phyloP scores from a whole-genome alignment of 495 filamentous ascomycete genomes.

The Astrothelium subdiscretum region DNA sequence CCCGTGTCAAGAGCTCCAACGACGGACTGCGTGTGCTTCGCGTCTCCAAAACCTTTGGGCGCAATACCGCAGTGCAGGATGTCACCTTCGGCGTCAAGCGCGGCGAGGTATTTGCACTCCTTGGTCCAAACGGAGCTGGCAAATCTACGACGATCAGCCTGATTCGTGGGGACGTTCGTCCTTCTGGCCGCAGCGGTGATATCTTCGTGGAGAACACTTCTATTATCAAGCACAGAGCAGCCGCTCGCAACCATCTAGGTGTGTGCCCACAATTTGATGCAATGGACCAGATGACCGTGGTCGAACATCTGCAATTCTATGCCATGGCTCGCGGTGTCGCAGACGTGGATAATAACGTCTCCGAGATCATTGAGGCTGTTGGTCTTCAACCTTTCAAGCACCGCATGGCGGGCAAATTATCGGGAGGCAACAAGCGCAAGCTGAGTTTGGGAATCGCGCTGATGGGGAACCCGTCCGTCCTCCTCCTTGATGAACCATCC shows the following conservation, averaged over 20 bases:
- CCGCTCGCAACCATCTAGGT: constrained; percentile 59
- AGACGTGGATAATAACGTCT: constrained; percentile 51
- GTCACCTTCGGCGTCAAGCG: constrained; percentile 67
- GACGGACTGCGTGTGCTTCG: constrained; percentile 66
- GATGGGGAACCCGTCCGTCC: constrained; percentile 61
- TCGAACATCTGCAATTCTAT: constrained; percentile 64
- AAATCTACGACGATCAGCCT: constrained; percentile 78
- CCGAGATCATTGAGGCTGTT: constrained; percentile 26
- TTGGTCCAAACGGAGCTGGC: constrained; percentile 82
- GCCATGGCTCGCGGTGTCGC: constrained; percentile 56
- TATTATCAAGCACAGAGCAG: constrained; percentile 49
- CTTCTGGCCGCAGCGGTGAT: constrained; percentile 42
- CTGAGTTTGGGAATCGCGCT: constrained; percentile 63
- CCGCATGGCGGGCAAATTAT: constrained; percentile 53
- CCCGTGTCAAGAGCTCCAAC: constrained; percentile 35
- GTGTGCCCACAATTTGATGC: constrained; percentile 66
- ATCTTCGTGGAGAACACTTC: constrained; percentile 64
- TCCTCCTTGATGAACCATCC: constrained; percentile 61
- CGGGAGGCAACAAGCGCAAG: constrained; percentile 65
- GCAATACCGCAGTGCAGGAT: constrained; percentile 62
- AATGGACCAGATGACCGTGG: constrained; percentile 58
- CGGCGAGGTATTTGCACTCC: constrained; percentile 71
- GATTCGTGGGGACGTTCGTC: constrained; percentile 72
- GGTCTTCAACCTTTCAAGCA: constrained; percentile 41
- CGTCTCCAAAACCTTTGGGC: constrained; percentile 63